Percentiles rank a stretch among this genome's conserved stretches.
Conservation (phyloP, 495 filamentous ascomycete species). For the Aspergillus sclerotiicarbonarius region DNA sequence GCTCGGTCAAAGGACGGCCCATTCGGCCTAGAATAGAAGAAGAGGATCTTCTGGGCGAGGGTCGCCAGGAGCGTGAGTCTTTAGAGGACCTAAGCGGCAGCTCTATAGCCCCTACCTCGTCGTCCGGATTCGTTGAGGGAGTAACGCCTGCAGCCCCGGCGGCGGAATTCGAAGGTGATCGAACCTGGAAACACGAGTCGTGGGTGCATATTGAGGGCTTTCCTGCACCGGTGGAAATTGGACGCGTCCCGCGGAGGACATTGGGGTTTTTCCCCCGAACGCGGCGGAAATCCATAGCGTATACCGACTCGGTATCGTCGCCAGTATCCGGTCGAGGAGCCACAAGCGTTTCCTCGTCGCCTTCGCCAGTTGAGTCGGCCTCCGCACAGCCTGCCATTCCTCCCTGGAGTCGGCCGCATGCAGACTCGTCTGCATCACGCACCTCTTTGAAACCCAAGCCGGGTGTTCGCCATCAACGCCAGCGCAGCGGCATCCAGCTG, state of each 20-base stretch:
- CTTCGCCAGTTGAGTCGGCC: conserved; percentile 27
- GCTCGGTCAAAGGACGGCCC: conserved; percentile 73
- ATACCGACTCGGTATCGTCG: conserved; percentile 41
- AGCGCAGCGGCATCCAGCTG: conserved; percentile 50
- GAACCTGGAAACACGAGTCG: conserved; percentile 77
- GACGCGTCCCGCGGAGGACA: conserved; percentile 72
- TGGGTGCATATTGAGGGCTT: conserved; percentile 79
- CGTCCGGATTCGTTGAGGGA: conserved; percentile 18
- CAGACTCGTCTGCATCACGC: conserved; percentile 20
- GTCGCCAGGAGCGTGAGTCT: conserved; percentile 9
- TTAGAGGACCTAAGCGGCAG: conserved; percentile 39
- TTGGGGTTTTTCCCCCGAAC: conserved; percentile 91
- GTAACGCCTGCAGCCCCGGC: conserved; percentile 14
- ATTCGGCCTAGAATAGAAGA: conserved; percentile 24
- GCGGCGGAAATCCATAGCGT: conserved; percentile 70
- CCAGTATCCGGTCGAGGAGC: conserved; percentile 35
- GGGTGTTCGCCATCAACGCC: conserved; percentile 34
- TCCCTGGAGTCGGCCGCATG: conserved; percentile 21
- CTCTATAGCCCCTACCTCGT: conserved; percentile 39
- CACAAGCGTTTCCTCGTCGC: conserved; percentile 32
- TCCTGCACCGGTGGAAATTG: conserved; percentile 74
- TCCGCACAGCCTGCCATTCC: conserved; percentile 24
- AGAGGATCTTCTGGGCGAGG: conserved; percentile 34
- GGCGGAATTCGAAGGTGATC: conserved; percentile 44
- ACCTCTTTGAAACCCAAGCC: conserved; percentile 15